phyloP scores from a whole-genome alignment of 2,329 filamentous ascomycete genomes.

The Rhynchosporium secalis region DNA sequence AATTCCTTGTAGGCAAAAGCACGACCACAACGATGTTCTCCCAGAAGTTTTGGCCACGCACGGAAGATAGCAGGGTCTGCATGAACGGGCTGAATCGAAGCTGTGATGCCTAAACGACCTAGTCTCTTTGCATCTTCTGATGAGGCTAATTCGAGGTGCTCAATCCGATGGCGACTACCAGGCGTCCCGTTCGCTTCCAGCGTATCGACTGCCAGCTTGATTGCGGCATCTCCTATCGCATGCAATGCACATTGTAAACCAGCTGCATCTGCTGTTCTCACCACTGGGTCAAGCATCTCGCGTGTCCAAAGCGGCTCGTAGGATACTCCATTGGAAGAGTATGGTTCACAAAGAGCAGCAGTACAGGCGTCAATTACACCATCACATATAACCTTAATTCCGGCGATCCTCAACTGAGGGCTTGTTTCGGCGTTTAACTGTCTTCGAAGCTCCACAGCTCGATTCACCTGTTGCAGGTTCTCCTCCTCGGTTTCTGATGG shows the following conservation, averaged over 20 bases:
- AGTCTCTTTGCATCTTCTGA: slow-evolving; percentile 56
- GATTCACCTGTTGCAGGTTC: slow-evolving; percentile 43
- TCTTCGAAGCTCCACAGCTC: neutral
- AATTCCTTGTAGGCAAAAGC: slow-evolving; percentile 67
- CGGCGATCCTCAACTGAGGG: slow-evolving; percentile 54
- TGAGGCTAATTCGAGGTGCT: slow-evolving; percentile 62
- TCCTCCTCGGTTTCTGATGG: slow-evolving; percentile 52
- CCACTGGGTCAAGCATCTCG: slow-evolving; percentile 53
- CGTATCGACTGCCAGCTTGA: slow-evolving; percentile 57
- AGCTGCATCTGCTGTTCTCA: slow-evolving; percentile 53
- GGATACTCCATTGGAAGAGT: slow-evolving; percentile 48
- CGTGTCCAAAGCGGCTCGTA: slow-evolving; percentile 56
- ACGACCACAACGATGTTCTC: slow-evolving; percentile 52
- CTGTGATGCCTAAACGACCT: slow-evolving; percentile 59
- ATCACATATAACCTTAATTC: slow-evolving; percentile 65
- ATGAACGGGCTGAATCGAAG: slow-evolving; percentile 59
- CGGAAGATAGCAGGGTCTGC: slow-evolving; percentile 60
- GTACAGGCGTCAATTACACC: slow-evolving; percentile 67
- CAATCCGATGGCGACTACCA: slow-evolving; percentile 58
- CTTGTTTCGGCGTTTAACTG: slow-evolving; percentile 43
- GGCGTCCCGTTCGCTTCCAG: slow-evolving; percentile 48
- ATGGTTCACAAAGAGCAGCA: slow-evolving; percentile 59
- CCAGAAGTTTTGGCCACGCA: slow-evolving; percentile 61
- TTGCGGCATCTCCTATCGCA: slow-evolving; percentile 63
- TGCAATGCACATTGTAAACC: slow-evolving; percentile 63